Evolutionary conservation across 345 rosid species (phyloP).

Genomic region (Eucalyptus polyanthemos): DNA sequence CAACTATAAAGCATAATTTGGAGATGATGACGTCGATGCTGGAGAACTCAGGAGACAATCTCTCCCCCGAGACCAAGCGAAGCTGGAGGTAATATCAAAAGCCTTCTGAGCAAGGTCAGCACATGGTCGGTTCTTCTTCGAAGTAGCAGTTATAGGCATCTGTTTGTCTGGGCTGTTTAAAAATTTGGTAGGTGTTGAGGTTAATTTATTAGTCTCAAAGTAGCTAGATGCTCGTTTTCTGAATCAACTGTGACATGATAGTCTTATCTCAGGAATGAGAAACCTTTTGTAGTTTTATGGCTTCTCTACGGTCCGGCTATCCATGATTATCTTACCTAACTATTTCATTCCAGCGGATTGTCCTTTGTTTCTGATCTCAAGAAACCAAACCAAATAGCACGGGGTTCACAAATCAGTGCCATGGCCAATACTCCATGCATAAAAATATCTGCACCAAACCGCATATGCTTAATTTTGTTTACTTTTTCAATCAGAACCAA

Average conservation of each 20-base stretch:
- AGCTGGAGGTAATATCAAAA: constrained; percentile 58
- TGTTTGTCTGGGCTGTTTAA: not conserved
- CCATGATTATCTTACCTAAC: not conserved
- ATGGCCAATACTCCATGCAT: not conserved
- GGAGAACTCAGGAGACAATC: constrained; percentile 64
- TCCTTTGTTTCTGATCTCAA: not conserved
- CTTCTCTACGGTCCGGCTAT: not conserved
- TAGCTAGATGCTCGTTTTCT: not conserved
- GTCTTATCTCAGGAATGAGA: not conserved
- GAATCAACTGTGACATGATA: not conserved
- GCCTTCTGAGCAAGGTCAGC: constrained; percentile 64
- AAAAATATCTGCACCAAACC: not conserved
- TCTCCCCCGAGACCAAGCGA: constrained; percentile 69
- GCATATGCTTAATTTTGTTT: not conserved
- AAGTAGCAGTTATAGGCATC: not conserved
- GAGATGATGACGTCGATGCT: constrained; percentile 90
- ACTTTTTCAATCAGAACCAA: not conserved
- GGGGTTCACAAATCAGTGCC: not conserved
- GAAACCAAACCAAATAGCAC: not conserved
- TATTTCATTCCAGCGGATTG: not conserved
- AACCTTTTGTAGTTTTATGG: not conserved
- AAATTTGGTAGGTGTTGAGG: not conserved
- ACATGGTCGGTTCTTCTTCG: constrained; percentile 37
- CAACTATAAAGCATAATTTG: constrained; percentile 69
- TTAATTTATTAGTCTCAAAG: not conserved